These are phyloP conservation scores for Talaromyces piceae DNA, from an alignment of 2,329 filamentous ascomycete genomes.

Conservation along the genomic window DNA sequence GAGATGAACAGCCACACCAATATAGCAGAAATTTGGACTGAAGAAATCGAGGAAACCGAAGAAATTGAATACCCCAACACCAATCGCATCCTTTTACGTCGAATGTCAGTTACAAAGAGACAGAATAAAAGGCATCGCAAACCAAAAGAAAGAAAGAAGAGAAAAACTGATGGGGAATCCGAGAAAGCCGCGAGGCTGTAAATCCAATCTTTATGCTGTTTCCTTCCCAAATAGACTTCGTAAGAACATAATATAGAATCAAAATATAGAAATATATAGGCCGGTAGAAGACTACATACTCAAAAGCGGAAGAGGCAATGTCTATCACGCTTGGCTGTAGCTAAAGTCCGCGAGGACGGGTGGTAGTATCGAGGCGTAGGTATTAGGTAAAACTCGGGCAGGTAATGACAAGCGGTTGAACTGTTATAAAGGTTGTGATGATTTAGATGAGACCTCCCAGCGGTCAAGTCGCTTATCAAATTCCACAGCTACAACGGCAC, in stretches of 20 bases:
- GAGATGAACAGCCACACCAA: conserved; percentile 5
- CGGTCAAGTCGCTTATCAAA: conserved; percentile 9
- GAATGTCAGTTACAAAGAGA: neutral
- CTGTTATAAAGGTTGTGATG: conserved; percentile 1
- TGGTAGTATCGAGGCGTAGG: conserved; percentile 6
- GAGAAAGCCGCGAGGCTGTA: conserved; percentile 19
- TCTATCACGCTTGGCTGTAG: conserved; percentile 4
- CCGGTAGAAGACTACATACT: conserved; percentile 2
- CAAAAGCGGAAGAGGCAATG: neutral
- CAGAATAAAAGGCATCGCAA: neutral
- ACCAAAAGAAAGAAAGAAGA: neutral
- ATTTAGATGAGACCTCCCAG: conserved; percentile 16
- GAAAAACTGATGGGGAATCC: conserved; percentile 9
- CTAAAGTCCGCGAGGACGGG: conserved; percentile 29
- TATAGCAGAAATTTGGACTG: neutral
- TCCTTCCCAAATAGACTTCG: conserved; percentile 14
- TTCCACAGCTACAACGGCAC: conserved; percentile 10
- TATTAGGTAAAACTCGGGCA: conserved; percentile 9
- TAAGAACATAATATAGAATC: conserved; percentile 5
- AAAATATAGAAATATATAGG: conserved; percentile 10
- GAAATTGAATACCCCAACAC: conserved; percentile 17
- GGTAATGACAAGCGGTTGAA: conserved; percentile 7
- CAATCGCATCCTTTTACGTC: conserved; percentile 16
- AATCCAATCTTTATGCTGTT: conserved; percentile 19
- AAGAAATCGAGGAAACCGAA: conserved; percentile 6